Evolutionary conservation across 306 rosid genomes (phyloP).

Genomic region (Coriaria nepalensis): DNA sequence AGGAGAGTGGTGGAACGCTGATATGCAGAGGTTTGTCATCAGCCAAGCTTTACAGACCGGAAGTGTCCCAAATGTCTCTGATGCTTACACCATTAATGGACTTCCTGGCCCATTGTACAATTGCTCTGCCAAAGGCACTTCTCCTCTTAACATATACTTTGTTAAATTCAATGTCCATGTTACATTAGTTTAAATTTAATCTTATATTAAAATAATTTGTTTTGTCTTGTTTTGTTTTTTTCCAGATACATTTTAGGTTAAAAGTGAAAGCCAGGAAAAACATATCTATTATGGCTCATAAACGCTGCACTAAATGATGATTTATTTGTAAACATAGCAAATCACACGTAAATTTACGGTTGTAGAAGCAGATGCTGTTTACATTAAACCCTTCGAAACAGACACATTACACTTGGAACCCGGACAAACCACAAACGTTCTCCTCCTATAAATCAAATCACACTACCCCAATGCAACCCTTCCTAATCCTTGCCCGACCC

Average conservation of each 20-base stretch:
- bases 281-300: conserved; percentile 58
- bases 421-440: conserved; percentile 60
- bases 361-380: conserved; percentile 63
- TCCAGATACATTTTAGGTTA: conserved; percentile 43
- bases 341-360: conserved; percentile 35
- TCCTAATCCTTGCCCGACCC: conserved; percentile 58
- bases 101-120: conserved; percentile 64
- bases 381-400: conserved; percentile 45
- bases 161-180: background rate
- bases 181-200: background rate
- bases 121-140: conserved; percentile 38
- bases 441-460: conserved; percentile 37
- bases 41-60: conserved; percentile 54
- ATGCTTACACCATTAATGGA: conserved; percentile 63
- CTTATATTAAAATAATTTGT: background rate
- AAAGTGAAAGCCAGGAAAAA: conserved; percentile 62
- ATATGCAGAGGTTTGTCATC: conserved; percentile 51
- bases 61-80: conserved; percentile 57
- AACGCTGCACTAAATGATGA: conserved; percentile 75
- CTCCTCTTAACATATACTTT: background rate
- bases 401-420: conserved; percentile 30
- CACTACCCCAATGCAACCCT: conserved; percentile 30
- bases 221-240: conserved; percentile 3
- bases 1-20: conserved; percentile 79
- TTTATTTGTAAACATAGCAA: conserved; percentile 69